Base-by-base conservation (phyloP, 169 alveolate genomes). In the Plasmodium gonderi region DNA sequence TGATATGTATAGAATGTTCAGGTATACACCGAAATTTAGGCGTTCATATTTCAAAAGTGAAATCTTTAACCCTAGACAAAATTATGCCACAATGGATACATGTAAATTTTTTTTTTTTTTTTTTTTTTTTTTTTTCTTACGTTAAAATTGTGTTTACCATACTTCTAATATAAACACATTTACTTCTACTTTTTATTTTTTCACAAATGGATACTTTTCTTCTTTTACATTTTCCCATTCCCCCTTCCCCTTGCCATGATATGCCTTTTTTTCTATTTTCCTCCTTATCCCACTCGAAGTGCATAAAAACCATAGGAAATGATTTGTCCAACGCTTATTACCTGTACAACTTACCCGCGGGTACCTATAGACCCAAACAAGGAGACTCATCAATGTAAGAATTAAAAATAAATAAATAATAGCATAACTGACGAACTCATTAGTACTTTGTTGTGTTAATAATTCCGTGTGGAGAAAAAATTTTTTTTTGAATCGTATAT, bases 1-100 rank as follows among this genome's bases (percentile, higher is more conserved):
- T 95, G 92, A 92, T 99, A 26, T 99, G 99, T 80, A 97, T 99
- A 49, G 98, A 98, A 80, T 99, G 99, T 95, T 97, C 99, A 68
- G 99, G 99, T 14, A 92, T 97, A 29, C 99, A 99, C 91, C 95
- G 99, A 76, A 97, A 95, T 91, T 96, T 99, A 42, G 99, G 99
- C 1, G 99, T 97, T 9, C 99, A 98, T 79, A 96, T 98, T 42
- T 96, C 99, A 60, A 97, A 97, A 90, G 98, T 99, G 38, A 97
- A 97, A 91, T 97, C 99, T 26, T 96, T 98, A 45, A 97, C 99
- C 20, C 90, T 99, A 60, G 99, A 99, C 92, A 96, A 96, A 42
- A 97, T 98, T 98, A 94, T 79, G 95, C 97, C 95, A 68, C 98
- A 97, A 82, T 97, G 95, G 96, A 95, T 89, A 78, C 93, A 87